phyloP scores from a whole-genome alignment of 306 rosid species.

The Acmispon strigosus region DNA sequence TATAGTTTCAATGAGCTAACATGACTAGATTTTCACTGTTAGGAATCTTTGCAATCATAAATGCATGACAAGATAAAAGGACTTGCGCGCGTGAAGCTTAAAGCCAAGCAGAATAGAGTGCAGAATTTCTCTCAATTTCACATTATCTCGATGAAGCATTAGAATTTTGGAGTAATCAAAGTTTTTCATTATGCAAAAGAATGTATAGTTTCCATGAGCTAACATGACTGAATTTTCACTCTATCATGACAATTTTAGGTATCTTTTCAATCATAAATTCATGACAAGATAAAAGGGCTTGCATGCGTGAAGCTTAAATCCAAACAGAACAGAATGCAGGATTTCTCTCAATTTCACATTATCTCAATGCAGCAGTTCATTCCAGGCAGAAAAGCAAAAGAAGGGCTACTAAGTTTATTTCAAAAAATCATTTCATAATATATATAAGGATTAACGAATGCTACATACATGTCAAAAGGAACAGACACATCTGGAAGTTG shows the following conservation, averaged over 20 bases:
- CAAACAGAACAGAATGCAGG: neutral
- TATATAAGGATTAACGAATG: neutral
- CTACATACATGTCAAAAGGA: slow-evolving; percentile 64
- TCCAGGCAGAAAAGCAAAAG: neutral
- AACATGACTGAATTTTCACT: neutral
- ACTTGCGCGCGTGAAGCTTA: neutral
- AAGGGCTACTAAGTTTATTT: neutral
- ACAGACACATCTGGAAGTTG: slow-evolving; percentile 81
- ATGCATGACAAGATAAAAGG: neutral
- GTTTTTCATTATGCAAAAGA: neutral
- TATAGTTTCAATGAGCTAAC: neutral
- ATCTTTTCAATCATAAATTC: neutral
- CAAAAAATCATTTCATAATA: neutral
- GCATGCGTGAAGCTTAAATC: neutral
- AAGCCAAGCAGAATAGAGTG: neutral
- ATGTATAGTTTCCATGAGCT: slow-evolving; percentile 3
- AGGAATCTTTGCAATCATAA: neutral
- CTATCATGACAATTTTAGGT: neutral
- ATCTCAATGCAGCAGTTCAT: neutral
- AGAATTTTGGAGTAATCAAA: neutral
- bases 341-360: neutral
- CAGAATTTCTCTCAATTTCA: neutral
- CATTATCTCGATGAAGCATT: neutral
- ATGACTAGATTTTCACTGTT: neutral
- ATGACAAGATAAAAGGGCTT: neutral